Base-by-base conservation (phyloP, 805 yeast species). In the Wickerhamomyces canadensis region DNA sequence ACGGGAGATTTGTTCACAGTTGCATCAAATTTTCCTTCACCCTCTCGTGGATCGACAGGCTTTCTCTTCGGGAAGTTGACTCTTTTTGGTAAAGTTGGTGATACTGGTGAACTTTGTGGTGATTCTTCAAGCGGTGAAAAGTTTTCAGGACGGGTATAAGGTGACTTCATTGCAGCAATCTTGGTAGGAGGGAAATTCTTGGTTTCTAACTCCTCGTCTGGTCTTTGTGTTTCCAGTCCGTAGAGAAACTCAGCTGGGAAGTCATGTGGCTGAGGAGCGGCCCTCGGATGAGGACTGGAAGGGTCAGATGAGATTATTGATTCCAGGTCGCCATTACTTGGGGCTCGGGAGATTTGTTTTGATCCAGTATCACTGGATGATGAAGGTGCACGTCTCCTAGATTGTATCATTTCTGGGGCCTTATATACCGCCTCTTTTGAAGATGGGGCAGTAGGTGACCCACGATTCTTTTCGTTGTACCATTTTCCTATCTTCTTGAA, bases 371-470 rank as follows among this genome's bases (percentile, higher is more conserved):
- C 40, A 18, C 28, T 38, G 11, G 34, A 9, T 47, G 39, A 35
- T 41, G 60, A 41, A 54, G 57, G 41, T 13, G 45, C 41, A 12
- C 66, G 59, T 49, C 83, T 64, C 52, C 84, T 62, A 19, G 66
- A 75, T 30, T n/a, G n/a, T n/a, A 80, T 80, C 86, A 80, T 80
- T 51, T 79, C 84, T 0, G 85, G 85, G 0, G 80, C 74, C 6
- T 56, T 61, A 40, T 70, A 68, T 10, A 21, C 15, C 18, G 14
- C 31, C 30, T 31, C 40, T 9, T 31, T 33, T 19, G 34, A 33
- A 10, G 28, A 10, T 14, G 34, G 26, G 14, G 40, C 12, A 22
- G 13, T 25, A 6, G 14, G 6, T 31, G 7, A 41, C 19, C n/a
- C 47, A 27, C 48, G 54, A 17, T 65, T 72, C 38, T 72, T 72